A percentile compares a stretch with the other conserved stretches of the same genome.
These are phyloP conservation scores for Lipomyces sp. DNA, from an alignment of 805 yeast genomes.

Conservation along the genomic window DNA sequence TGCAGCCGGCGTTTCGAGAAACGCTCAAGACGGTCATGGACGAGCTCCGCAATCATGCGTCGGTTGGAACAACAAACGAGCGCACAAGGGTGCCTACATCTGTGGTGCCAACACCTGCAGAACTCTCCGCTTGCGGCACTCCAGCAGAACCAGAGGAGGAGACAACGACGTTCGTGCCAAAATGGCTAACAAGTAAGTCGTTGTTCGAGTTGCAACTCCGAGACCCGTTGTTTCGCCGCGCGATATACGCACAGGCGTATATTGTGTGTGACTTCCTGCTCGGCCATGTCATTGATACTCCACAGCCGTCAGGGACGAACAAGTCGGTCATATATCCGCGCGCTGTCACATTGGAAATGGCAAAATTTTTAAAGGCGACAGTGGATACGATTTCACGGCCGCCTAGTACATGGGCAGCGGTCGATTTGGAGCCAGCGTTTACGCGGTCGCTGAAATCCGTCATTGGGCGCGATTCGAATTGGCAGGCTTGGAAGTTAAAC, in stretches of 20 bases:
- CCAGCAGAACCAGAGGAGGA: background rate
- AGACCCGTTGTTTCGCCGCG: conserved; percentile 43
- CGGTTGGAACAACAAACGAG: conserved; percentile 15
- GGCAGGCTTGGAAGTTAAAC: conserved; percentile 46
- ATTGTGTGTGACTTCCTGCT: conserved; percentile 42
- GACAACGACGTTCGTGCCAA: conserved; percentile 41
- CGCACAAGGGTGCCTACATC: background rate
- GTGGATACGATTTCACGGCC: conserved; percentile 12
- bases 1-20: conserved; percentile 29
- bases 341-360: conserved; percentile 34
- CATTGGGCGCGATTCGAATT: conserved; percentile 40
- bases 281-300: conserved; percentile 5
- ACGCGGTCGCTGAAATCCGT: conserved; percentile 33
- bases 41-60: conserved; percentile 27
- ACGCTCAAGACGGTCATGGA: conserved; percentile 34
- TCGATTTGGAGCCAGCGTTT: conserved; percentile 34
- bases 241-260: conserved; percentile 42
- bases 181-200: conserved; percentile 46
- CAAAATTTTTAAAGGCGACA: conserved; percentile 30
- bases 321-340: conserved; percentile 38
- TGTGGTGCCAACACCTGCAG: background rate
- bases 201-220: conserved; percentile 45
- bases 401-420: conserved; percentile 6
- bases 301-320: conserved; percentile 22
- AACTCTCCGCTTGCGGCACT: background rate